Evolutionary conservation across 2,329 filamentous ascomycete genomes (phyloP), one percentile per base, ranked within the genome.

Genomic region (Dendryphion nanum): DNA sequence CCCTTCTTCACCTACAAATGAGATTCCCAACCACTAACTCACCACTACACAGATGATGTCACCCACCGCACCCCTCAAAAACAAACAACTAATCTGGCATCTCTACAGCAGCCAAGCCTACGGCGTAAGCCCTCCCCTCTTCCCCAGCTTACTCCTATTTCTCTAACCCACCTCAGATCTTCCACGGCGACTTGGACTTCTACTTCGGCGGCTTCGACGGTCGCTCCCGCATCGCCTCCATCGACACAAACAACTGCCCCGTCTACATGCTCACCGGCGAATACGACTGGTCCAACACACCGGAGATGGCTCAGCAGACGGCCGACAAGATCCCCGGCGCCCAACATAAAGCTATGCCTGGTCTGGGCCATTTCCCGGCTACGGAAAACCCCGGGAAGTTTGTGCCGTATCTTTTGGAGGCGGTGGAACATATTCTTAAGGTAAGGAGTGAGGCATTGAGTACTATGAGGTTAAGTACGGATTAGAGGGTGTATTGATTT

Each of bases 221-320:
- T 7, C 67, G 73, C 18, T 55, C 63, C 10, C 66, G 71, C 37
- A 62, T 74, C 23, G 53, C 57, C 0, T 55, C 54, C 6, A 75
- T 76, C 51, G 66, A 76, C 44, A 72, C 68, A 3, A 69, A 71
- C 44, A 66, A 61, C 40, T 76, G 73, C 39, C 72, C 72, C 2
- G 69, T 75, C 2, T 75, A 68, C 54, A 74, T 75, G 69, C 58
- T 76, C 20, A 75, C 71, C 0, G 72, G 72, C 35, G 68, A 77
- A 61, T 63, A 77, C 45, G 70, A 72, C 44, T 72, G 68, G 68
- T 64, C 57, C n/a, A 72, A 69, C 40, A 72, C 71, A 1, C 69
- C 70, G 2, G 66, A 63, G 15, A 72, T 73, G 69, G 58, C 59
- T 14, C 67, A 73, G 40, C 64, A 64, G 28, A 73, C 70, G 2